Conservation (phyloP, 495 filamentous ascomycete species). For the Penicillium coprophilum region DNA sequence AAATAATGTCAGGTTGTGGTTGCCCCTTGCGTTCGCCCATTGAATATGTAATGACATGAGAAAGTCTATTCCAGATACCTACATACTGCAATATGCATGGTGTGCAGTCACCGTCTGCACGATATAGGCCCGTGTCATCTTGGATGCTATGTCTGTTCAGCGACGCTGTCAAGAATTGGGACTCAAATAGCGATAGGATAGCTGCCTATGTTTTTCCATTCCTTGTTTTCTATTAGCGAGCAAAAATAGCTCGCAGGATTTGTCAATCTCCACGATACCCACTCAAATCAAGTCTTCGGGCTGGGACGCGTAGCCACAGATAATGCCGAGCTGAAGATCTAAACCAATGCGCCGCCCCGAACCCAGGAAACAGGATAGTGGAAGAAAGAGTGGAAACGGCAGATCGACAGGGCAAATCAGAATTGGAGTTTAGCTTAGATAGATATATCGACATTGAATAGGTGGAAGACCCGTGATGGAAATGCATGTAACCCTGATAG, state of each 20-base stretch:
- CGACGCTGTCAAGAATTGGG: neutral
- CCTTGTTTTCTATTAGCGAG: neutral
- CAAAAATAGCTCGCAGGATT: neutral
- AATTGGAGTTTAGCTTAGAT: neutral
- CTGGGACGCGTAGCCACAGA: conserved; percentile 6
- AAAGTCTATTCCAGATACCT: conserved; percentile 16
- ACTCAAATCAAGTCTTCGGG: neutral
- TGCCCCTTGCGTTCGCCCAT: conserved; percentile 16
- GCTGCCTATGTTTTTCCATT: neutral
- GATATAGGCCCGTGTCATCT: neutral
- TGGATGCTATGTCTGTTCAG: neutral
- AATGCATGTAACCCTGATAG: conserved; percentile 3
- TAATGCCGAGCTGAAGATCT: conserved; percentile 7
- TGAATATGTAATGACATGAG: conserved; percentile 1
- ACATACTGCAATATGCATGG: conserved; percentile 21
- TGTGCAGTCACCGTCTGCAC: conserved; percentile 6
- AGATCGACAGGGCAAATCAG: conserved; percentile 5
- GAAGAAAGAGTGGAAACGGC: conserved; percentile 13
- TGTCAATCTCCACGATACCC: neutral
- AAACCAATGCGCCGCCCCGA: conserved; percentile 20
- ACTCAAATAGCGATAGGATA: neutral
- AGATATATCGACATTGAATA: neutral
- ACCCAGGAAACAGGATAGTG: conserved; percentile 13
- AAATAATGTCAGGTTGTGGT: neutral
- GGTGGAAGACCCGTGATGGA: neutral